Evolutionary conservation across 805 yeast species (phyloP), one percentile per base, ranked within the genome.

Genomic region (Schizosaccharomyces cryophilus): DNA sequence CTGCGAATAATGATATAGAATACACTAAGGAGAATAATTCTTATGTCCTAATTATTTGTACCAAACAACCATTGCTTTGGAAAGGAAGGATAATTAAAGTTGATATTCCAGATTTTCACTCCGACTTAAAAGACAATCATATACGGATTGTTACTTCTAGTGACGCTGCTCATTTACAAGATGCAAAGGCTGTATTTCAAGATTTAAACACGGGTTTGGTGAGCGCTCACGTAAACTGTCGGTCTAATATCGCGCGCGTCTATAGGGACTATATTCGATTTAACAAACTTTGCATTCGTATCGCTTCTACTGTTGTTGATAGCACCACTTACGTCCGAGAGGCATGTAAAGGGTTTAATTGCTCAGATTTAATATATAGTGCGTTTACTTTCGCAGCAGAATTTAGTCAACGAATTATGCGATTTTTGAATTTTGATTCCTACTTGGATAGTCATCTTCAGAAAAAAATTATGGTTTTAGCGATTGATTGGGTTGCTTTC

Each of bases 401-500:
- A 69, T 79, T 83, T 64, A 89, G 93, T 2, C 82, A 82, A 66
- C 83, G 84, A 65, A 81, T 87, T 1, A 74, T 85, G 48, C 75
- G 80, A 63, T 77, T 77, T 60, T 38, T 63, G 29, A 24, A 29
- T 30, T 75, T 84, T 64, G 89, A 84, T 61, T 77, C 83, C 2
- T 72, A 80, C 1, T 75, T 83, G 62, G 81, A 86, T 64, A 80
- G 89, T 0, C 77, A 80, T 0, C 77, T 88, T 9, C 81, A 88
- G 31, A 73, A 83, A 72, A 80, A 81, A 65, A 77, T 90, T 68
- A 81, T 90, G 40, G 80, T 81, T 62, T 72, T 87, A 63, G 79
- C 94, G 58, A 80, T 88, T 55, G 93, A 85, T 61, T 93, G 98
- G 98, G 83, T 93, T 19, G 80, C 87, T 62, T 90, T 88, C 67